Conservation (phyloP, 2,329 filamentous ascomycete genomes). For the Ophiocordyceps unilateralis region DNA sequence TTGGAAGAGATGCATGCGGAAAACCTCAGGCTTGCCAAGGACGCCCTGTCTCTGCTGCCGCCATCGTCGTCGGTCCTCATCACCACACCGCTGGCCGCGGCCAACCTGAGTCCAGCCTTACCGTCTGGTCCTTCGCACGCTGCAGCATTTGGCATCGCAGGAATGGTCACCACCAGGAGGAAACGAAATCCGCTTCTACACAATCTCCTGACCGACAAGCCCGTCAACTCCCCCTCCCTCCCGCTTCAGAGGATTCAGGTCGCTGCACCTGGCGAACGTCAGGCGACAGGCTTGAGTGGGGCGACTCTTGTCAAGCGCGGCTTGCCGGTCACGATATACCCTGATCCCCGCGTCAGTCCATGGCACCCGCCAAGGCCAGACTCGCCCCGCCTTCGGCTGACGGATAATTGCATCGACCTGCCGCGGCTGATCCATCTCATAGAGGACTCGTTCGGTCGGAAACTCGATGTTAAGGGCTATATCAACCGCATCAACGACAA, state of each 20-base stretch:
- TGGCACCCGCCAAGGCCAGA: constrained; percentile 53
- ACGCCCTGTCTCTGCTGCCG: constrained; percentile 59
- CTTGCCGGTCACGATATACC: constrained; percentile 73
- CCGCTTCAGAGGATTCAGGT: constrained; percentile 47
- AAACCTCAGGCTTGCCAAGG: constrained; percentile 58
- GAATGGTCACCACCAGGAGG: constrained; percentile 35
- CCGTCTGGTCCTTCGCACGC: constrained; percentile 27
- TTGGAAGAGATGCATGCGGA: constrained; percentile 32
- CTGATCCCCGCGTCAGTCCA: constrained; percentile 48
- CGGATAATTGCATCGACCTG: constrained; percentile 69
- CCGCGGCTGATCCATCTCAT: constrained; percentile 71
- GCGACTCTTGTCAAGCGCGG: constrained; percentile 83
- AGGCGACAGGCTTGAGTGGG: constrained; percentile 12
- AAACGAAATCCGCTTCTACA: constrained; percentile 76
- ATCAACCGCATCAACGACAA: constrained; percentile 62
- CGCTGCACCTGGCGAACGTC: constrained; percentile 15
- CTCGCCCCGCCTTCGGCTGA: constrained; percentile 46
- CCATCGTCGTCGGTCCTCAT: constrained; percentile 75
- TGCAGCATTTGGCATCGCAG: constrained; percentile 30
- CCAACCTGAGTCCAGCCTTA: constrained; percentile 19
- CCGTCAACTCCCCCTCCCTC: constrained; percentile 78
- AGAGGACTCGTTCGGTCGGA: constrained; percentile 79
- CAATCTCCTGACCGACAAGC: constrained; percentile 90
- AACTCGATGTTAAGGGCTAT: constrained; percentile 71
- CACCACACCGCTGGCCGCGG: constrained; percentile 71